Percentiles rank a stretch among this genome's conserved stretches.
phyloP scores from a whole-genome alignment of 1,139 yeast genomes.

The Yamadazyma songkhlaensis region DNA sequence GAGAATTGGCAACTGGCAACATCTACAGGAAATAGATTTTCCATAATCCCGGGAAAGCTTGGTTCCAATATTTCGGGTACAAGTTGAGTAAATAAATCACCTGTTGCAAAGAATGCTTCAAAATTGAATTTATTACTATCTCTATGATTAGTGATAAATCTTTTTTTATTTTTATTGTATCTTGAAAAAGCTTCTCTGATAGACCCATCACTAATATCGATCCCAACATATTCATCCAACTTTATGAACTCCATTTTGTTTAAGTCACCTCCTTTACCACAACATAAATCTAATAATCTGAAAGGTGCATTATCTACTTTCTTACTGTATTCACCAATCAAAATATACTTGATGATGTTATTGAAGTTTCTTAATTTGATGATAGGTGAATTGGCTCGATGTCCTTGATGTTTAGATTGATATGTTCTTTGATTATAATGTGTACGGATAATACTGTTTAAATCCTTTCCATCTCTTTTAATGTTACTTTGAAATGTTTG shows the following conservation, averaged over 20 bases:
- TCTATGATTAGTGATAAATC: slow-evolving; percentile 39
- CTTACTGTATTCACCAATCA: slow-evolving; percentile 59
- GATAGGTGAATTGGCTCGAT: slow-evolving; percentile 76
- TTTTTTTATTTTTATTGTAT: slow-evolving; percentile 47
- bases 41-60: slow-evolving; percentile 46
- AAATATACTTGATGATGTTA: slow-evolving; percentile 83
- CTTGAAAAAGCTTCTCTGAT: slow-evolving; percentile 81
- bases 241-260: slow-evolving; percentile 80
- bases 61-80: slow-evolving; percentile 74
- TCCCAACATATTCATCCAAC: slow-evolving; percentile 77
- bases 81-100: slow-evolving; percentile 79
- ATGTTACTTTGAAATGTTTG: slow-evolving; percentile 43
- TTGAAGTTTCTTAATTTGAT: slow-evolving; percentile 84
- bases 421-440: slow-evolving; percentile 87
- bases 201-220: slow-evolving; percentile 89
- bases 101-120: slow-evolving; percentile 83
- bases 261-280: slow-evolving; percentile 98
- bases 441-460: slow-evolving; percentile 63
- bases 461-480: slow-evolving; percentile 35
- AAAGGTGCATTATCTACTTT: slow-evolving; percentile 26
- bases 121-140: slow-evolving; percentile 50
- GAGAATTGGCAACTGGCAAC: slow-evolving; percentile 88
- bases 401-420: slow-evolving; percentile 57
- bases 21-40: slow-evolving; percentile 79
- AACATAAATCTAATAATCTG: slow-evolving; percentile 74